These are phyloP conservation scores for Garcia nutans DNA, from an alignment of 345 rosid genomes.

Conservation along the genomic window DNA sequence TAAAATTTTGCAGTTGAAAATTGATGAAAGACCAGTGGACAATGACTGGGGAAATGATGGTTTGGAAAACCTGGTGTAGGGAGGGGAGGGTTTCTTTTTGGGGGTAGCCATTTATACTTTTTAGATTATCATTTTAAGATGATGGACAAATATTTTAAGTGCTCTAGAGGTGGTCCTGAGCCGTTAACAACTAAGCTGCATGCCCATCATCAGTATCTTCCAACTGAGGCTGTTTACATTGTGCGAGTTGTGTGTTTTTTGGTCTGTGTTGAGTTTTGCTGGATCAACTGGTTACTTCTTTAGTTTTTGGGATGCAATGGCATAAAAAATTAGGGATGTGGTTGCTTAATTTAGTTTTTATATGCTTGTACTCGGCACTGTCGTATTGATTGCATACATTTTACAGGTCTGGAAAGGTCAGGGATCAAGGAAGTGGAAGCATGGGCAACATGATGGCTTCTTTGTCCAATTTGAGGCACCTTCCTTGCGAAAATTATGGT, in stretches of 20 bases:
- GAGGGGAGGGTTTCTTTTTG: no score
- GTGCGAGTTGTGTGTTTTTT: background rate
- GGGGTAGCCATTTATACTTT: no score
- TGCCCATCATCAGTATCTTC: no score
- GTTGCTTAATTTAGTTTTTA: background rate
- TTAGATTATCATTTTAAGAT: background rate
- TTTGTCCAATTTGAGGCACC: slow-evolving; percentile 90
- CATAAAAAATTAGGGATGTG: background rate
- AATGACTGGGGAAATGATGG: no score
- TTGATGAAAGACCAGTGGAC: no score
- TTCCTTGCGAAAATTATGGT: slow-evolving; percentile 71
- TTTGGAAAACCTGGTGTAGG: no score
- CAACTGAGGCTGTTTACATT: no score
- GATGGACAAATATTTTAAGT: no score
- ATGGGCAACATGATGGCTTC: slow-evolving; percentile 86
- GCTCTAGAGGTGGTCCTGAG: no score
- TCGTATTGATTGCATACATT: slow-evolving; percentile 9
- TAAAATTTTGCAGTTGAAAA: no score
- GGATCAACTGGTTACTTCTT: background rate
- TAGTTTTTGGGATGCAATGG: background rate
- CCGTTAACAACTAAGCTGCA: no score
- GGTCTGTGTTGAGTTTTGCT: background rate
- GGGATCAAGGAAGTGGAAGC: slow-evolving; percentile 98
- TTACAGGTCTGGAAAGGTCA: slow-evolving; percentile 94
- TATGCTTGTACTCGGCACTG: background rate